Base-by-base conservation (phyloP, 768 basidiomycete genomes). In the Lactarius sanguifluus region DNA sequence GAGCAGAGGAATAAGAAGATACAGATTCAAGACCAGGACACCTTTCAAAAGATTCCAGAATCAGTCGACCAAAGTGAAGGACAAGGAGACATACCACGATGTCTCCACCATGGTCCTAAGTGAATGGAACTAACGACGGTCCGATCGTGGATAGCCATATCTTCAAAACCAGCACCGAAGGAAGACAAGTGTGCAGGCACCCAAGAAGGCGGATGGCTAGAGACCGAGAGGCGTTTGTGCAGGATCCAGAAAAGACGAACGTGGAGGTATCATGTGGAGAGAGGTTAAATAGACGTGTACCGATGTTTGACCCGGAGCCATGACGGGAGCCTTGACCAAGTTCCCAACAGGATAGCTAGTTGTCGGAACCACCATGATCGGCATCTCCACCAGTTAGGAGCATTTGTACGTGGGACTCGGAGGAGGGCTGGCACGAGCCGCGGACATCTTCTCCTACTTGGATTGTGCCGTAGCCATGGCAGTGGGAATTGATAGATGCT, bases 61-160 rank as follows among this genome's bases (percentile, higher is more conserved):
- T 34, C 15, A 25, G 36, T 47, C 20, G 5, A 12, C 32, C 34
- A 38, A n/a, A 25, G 55, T 8, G 30, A 23, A 45, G 12, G 54
- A 57, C 57, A 30, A 18, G 70, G 12, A 43, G 18, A 67, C 79
- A 52, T 70, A 86, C 87, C 85, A 66, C 79, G 79, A 75, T 87
- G 86, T 62, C 71, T 79, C 86, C 85, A 86, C 86, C 86, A 88
- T 15, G 78, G 77, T 16, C 85, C 85, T 67, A 75, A 75, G 73
- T 88, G 81, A 61, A 88, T 82, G 72, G 86, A 85, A 73, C 86
- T 83, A 57, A 82, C 80, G 40, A 88, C 76, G 16, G 86, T 82
- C 81, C 81, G 82, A 73, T 80, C 82, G 54, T 82, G 80, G 30
- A 77, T 67, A 18, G 78, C 41, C 75, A 70, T 70, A 13, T 34